phyloP scores from a whole-genome alignment of 768 basidiomycete species.

The Auriscalpium orientale region DNA sequence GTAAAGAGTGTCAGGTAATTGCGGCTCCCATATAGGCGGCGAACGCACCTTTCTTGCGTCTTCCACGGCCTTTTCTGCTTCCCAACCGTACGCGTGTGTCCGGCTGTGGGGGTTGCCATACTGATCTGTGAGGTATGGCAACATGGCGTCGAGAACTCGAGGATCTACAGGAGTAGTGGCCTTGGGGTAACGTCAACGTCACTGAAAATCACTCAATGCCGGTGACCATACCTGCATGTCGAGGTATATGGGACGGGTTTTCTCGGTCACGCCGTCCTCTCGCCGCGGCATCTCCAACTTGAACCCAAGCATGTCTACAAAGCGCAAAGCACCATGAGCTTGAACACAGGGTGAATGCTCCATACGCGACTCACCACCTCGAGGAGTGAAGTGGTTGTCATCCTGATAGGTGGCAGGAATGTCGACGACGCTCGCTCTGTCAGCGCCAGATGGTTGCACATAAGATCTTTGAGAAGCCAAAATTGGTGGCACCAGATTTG shows the following conservation, averaged over 20 bases:
- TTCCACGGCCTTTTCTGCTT: conserved; percentile 92
- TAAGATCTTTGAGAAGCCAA: conserved; percentile 41
- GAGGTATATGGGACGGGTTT: conserved; percentile 87
- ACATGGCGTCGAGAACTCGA: conserved; percentile 92
- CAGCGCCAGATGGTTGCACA: conserved; percentile 77
- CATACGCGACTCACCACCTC: conserved; percentile 42
- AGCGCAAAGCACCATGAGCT: conserved; percentile 2
- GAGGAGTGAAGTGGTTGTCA: conserved; percentile 61
- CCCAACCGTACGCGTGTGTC: conserved; percentile 99
- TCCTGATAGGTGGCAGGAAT: conserved; percentile 68
- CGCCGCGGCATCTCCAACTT: conserved; percentile 61
- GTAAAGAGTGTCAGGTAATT: not conserved
- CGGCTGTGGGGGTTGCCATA: conserved; percentile 98
- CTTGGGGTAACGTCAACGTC: conserved; percentile 28
- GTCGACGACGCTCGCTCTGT: conserved; percentile 77
- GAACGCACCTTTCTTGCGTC: conserved; percentile 69
- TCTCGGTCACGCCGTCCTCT: conserved; percentile 49
- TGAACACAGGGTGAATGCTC: not conserved
- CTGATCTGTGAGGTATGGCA: conserved; percentile 91
- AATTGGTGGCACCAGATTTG: conserved; percentile 13
- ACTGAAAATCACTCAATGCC: too few species aligned
- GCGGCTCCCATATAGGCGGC: not conserved
- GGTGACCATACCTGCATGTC: conserved; percentile 81
- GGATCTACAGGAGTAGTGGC: conserved; percentile 98
- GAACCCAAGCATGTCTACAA: conserved; percentile 81